Evolutionary conservation across 495 filamentous ascomycete species (phyloP).

Genomic region (Pyronema domesticum): DNA sequence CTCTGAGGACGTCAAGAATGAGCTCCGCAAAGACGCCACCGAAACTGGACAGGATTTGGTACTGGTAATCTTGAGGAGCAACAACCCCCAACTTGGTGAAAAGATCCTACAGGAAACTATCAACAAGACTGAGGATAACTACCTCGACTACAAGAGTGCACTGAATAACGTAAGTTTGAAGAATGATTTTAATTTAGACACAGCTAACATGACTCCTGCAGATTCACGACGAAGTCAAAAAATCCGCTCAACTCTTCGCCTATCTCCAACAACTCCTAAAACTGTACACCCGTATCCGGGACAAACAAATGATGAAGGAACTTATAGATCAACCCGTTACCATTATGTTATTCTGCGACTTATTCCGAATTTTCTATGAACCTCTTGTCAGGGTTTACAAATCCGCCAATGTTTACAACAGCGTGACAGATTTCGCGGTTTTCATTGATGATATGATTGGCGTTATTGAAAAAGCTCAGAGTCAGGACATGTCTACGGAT

Average conservation of each 20-base stretch:
- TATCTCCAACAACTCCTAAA: conserved; percentile 91
- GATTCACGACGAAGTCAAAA: conserved; percentile 63
- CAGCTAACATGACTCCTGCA: conserved; percentile 10
- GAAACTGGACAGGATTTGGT: conserved; percentile 62
- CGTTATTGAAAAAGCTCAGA: conserved; percentile 74
- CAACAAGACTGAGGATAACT: conserved; percentile 73
- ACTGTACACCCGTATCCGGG: conserved; percentile 72
- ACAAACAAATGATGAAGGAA: conserved; percentile 92
- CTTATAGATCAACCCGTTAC: conserved; percentile 82
- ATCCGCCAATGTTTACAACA: conserved; percentile 93
- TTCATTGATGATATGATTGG: conserved; percentile 84
- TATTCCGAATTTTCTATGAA: conserved; percentile 98
- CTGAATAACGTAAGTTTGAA: conserved; percentile 54
- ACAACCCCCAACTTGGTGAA: conserved; percentile 39
- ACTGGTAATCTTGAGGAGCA: conserved; percentile 62
- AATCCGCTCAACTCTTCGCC: conserved; percentile 78
- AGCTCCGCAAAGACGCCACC: conserved; percentile 51
- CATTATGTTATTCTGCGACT: conserved; percentile 78
- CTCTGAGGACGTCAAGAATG: conserved; percentile 52
- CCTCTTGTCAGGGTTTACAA: conserved; percentile 93
- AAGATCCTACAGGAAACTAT: conserved; percentile 55
- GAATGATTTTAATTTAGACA: not conserved
- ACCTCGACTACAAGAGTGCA: conserved; percentile 89
- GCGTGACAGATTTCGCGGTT: conserved; percentile 81
- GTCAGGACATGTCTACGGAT: conserved; percentile 81